These are phyloP conservation scores for Pontederia crassipes DNA, from an alignment of 176 grass and related monocot species.

Conservation along the genomic window DNA sequence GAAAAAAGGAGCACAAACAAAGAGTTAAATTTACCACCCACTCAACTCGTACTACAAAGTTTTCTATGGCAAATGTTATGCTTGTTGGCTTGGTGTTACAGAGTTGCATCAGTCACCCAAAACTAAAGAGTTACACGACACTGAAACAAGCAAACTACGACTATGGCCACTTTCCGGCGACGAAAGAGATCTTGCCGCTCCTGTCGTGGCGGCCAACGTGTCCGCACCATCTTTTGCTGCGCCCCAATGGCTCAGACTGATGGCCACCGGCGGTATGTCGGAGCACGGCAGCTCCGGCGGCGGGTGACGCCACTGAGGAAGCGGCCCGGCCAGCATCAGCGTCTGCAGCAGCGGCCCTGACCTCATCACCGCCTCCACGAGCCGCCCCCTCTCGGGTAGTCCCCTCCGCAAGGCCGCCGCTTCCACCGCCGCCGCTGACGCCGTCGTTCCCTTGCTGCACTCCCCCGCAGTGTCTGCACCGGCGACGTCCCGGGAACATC, in stretches of 20 bases:
- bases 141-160: neutral
- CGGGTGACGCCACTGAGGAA: slow-evolving; percentile 91
- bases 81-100: no score
- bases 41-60: no score
- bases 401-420: slow-evolving; percentile 46
- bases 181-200: neutral
- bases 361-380: slow-evolving; percentile 81
- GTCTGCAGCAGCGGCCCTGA: slow-evolving; percentile 76
- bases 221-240: neutral
- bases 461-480: neutral
- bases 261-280: slow-evolving; percentile 50
- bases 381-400: slow-evolving; percentile 64
- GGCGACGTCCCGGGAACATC: neutral
- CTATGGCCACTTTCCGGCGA: neutral
- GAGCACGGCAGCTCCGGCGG: slow-evolving; percentile 32
- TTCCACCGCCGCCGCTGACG: slow-evolving; percentile 24
- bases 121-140: no score
- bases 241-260: neutral
- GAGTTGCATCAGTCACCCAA: no score
- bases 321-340: slow-evolving; percentile 71
- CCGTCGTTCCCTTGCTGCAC: slow-evolving; percentile 7
- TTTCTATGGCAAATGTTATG: no score
- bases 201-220: neutral
- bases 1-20: no score
- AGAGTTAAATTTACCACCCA: no score